Evolutionary conservation across 805 yeast genomes (phyloP).

Genomic region (Brettanomyces sp.): DNA sequence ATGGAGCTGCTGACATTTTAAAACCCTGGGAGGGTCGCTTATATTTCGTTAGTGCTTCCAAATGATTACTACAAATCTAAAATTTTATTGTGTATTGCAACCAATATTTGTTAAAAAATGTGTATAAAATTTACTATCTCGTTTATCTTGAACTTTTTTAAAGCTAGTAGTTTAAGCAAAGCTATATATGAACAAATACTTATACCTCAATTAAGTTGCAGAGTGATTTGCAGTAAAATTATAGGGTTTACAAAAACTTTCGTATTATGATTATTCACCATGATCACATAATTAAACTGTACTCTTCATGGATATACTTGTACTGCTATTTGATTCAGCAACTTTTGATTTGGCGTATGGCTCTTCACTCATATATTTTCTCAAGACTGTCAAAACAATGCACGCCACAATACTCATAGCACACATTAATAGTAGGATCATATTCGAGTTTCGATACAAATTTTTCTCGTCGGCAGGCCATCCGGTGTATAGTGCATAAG

Average conservation of each 20-base stretch:
- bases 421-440: constrained; percentile 73
- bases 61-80: not conserved
- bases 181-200: too few relatives aligned
- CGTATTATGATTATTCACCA: not conserved
- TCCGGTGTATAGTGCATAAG: constrained; percentile 78
- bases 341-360: not conserved
- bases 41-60: not conserved
- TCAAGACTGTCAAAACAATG: constrained; percentile 7
- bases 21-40: not conserved
- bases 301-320: not conserved
- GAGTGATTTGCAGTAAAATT: too few relatives aligned
- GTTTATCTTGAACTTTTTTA: too few relatives aligned
- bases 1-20: not conserved
- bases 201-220: too few relatives aligned
- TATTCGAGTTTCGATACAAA: constrained; percentile 60
- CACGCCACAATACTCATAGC: constrained; percentile 62
- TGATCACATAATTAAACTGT: not conserved
- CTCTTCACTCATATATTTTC: constrained; percentile 1
- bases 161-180: too few relatives aligned
- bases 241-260: not conserved
- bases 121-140: too few relatives aligned
- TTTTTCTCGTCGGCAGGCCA: constrained; percentile 73
- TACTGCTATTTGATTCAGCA: not conserved
- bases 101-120: too few relatives aligned
- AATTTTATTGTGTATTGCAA: too few relatives aligned